Base-by-base conservation (phyloP, 352 stramenopile genomes). In the Peronosclerospora sorghi region DNA sequence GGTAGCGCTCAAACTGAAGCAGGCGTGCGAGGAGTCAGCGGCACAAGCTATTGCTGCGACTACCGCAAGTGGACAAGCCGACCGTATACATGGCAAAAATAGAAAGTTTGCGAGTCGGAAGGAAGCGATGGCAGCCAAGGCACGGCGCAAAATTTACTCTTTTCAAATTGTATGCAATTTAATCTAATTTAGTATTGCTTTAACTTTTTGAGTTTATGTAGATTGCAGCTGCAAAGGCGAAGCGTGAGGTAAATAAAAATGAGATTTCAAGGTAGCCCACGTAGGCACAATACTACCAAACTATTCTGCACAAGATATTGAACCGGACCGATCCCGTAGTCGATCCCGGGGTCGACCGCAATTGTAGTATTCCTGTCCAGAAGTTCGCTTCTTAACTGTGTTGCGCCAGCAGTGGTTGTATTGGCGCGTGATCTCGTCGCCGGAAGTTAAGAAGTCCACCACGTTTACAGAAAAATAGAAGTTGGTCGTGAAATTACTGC, bases 1-100 rank as follows among this genome's bases (percentile, higher is more conserved):
- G 40, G 68, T 86, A 14, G 79, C 79, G 34, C 59, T 76, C 50
- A 62, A 66, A 39, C 73, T 91, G 14, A 86, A 87, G 56, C 56
- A 77, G 48, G 79, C 79, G 27, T 91, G 79, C 41, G 75, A 86
- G 59, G 79, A 91, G 59, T 86, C 79, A 2, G 79, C 79, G 21
- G 58, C 47, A n/a, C 75, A 91, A 54, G 79, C 79, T 28, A 83
- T 91, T 38, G 70, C 63, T 7, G 79, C 79, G 8, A 88, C 79
- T 10, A 82, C 56, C 0, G 67, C 58, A 18, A 82, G 67, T 5
- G 79, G 79, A 2, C 75, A 91, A 46, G 79, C 79, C 0, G 68
- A 62, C 37, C 72, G 64, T 27, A 69, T 91, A 42, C 77, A 91
- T 52, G 75, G 86, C 68, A 91, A 88, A 45, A 87, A 87, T 46